Conservation (phyloP, 257 asterid genomes). For the Cruciata laevipes region DNA sequence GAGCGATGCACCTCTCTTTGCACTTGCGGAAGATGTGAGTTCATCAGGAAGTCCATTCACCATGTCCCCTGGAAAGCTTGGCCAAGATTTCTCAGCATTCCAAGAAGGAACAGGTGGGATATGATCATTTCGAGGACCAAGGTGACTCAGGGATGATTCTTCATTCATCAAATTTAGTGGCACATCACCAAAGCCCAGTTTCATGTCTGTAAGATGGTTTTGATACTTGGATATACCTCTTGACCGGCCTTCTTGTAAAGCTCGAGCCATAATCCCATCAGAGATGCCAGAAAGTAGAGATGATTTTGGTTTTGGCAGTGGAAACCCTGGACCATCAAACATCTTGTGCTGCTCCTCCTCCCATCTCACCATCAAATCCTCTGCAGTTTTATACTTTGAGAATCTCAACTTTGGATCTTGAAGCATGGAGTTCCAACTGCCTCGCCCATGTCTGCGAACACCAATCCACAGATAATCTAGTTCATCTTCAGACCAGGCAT, state of each 20-base stretch:
- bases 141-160: slow-evolving; percentile 34
- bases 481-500: slow-evolving; percentile 93
- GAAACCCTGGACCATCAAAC: slow-evolving; percentile 50
- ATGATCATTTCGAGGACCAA: slow-evolving; percentile 19
- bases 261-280: slow-evolving; percentile 70
- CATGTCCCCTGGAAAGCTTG: slow-evolving; percentile 44
- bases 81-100: slow-evolving; percentile 36
- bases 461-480: slow-evolving; percentile 97
- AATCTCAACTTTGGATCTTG: slow-evolving; percentile 74
- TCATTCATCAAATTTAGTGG: slow-evolving; percentile 35
- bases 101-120: slow-evolving; percentile 39
- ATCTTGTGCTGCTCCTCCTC: slow-evolving; percentile 85
- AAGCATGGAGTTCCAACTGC: slow-evolving; percentile 87
- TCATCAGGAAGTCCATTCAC: slow-evolving; percentile 37
- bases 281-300: slow-evolving; percentile 53
- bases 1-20: slow-evolving; percentile 38
- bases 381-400: slow-evolving; percentile 64
- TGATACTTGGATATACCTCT: slow-evolving; percentile 51
- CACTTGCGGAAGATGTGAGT: slow-evolving; percentile 34
- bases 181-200: slow-evolving; percentile 65
- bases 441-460: slow-evolving; percentile 86
- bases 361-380: slow-evolving; percentile 75
- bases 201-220: slow-evolving; percentile 70
- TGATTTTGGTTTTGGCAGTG: slow-evolving; percentile 31
- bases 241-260: slow-evolving; percentile 50